Evolutionary conservation across 2,329 filamentous ascomycete genomes (phyloP), one percentile per base, ranked within the genome.

Genomic region (Xylariomycetidae sp.): DNA sequence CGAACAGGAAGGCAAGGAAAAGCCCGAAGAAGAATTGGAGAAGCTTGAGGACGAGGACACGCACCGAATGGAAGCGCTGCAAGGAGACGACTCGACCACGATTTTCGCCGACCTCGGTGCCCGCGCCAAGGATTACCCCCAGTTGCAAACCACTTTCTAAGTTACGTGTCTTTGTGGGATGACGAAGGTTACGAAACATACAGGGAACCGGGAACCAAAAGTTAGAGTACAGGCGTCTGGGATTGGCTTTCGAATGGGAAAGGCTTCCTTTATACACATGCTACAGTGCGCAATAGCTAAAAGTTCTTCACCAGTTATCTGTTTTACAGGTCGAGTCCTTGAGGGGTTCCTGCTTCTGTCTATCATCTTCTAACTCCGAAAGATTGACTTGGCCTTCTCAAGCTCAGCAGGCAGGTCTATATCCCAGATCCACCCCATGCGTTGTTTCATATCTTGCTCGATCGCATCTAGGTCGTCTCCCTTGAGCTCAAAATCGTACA

Each of bases 41-140:
- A 76, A 80, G 53, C 61, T 93, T 2, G 84, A 87, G 54, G 70
- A 82, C 10, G 85, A 90, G 53, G 84, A 92, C 46, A 68, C 80
- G 40, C 61, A 79, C 37, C 70, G 85, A 6, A 77, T 87, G 54
- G 66, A 65, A 38, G 50, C 58, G 6, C 48, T 77, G n/a, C 58
- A 61, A 16, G 57, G 59, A 1, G 64, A 71, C 28, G 63, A 72
- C 27, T 63, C 68, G 4, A 54, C 47, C 12, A 58, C 64, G 13
- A 63, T 72, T 25, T 74, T 67, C 53, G 54, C 59, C 0, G 66
- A 71, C 32, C 56, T 83, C 22, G 50, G 63, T 23, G 58, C 50
- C 2, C 42, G 54, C 8, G 57, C 76, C 6, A 73, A 78, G 38
- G 75, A 84, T 6, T 85, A 84, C 50, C 72, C 77, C 0, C 68